Evolutionary conservation across 768 basidiomycete species (phyloP), one percentile per base, ranked within the genome.

Genomic region (Tubosaeta sp.): DNA sequence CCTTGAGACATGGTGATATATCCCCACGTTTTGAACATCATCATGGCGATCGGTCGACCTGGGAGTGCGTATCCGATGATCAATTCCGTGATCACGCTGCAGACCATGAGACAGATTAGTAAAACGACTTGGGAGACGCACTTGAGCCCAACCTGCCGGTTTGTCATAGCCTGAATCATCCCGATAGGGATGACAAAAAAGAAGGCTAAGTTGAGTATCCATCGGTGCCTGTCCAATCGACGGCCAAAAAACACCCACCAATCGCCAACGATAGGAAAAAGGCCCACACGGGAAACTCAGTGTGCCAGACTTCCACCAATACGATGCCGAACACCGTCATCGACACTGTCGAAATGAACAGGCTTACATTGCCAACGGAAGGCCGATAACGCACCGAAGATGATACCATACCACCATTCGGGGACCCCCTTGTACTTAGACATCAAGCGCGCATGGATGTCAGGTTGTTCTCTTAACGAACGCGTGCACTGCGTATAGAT

Each of bases 151-250:
- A 89, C 76, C 66, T 87, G 83, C 59, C 86, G 83, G 64, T 90
- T 90, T n/a, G 88, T 90, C 50, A 89, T 80, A 1, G 87, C 86
- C 55, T 86, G 81, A 53, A 90, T 87, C 79, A 73, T 70, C 57
- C 86, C 87, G 48, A 86, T 78, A 12, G 91, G 91, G 44, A 94
- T 76, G 43, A 83, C 76, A 59, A 90, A 91, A 59, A 86, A 68
- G 52, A 78, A 73, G 0, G 80, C 71, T 53, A 11, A 13, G 5
- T 27, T 10, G 0, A 46, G 14, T 1, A 21, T 13, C 1, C 42
- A 13, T 55, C 27, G 54, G 13, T 22, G 36, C 2, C 3, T 27
- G 1, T 24, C 16, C 31, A 4, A 10, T 22, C 10, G 1, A 14
- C 18, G 3, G 3, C 9, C n/a, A 7, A 24, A 72, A 65, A 18